phyloP scores from a whole-genome alignment of 2,329 filamentous ascomycete genomes.

The Magnaporthiopsis rhizophila region DNA sequence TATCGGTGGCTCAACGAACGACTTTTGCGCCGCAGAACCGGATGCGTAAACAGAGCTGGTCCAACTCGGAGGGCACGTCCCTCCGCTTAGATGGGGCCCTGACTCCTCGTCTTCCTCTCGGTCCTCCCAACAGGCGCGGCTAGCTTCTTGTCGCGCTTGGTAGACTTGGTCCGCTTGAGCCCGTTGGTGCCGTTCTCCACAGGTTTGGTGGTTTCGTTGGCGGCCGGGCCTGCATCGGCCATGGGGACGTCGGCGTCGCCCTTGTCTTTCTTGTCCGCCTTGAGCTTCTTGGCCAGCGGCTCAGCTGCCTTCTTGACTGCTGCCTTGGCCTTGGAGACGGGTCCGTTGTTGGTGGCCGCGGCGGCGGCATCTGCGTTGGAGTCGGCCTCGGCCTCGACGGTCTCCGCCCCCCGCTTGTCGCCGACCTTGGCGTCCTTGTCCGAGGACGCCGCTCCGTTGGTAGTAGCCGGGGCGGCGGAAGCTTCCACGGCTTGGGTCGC shows the following conservation, averaged over 20 bases:
- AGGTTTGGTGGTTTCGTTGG: neutral
- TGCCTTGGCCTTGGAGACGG: conserved; percentile 3
- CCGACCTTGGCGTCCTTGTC: conserved; percentile 8
- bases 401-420: conserved; percentile 46
- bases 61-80: neutral
- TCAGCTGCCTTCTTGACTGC: conserved; percentile 3
- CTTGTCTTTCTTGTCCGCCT: conserved; percentile 9
- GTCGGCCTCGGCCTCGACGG: conserved; percentile 5
- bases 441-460: conserved; percentile 7
- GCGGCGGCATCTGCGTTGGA: neutral
- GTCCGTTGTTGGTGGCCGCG: neutral
- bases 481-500: neutral
- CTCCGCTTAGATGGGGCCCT: conserved; percentile 17
- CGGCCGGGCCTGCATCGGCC: neutral
- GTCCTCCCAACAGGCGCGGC: conserved; percentile 24
- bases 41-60: neutral
- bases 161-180: conserved; percentile 15
- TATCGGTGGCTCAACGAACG: neutral
- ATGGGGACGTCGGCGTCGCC: neutral
- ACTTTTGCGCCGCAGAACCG: neutral
- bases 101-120: conserved; percentile 31
- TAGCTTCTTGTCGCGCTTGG: conserved; percentile 19
- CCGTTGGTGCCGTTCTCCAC: conserved; percentile 9
- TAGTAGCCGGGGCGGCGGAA: neutral
- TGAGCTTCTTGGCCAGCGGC: conserved; percentile 12